Evolutionary conservation across 1,139 yeast species (phyloP), one percentile per base, ranked within the genome.

Genomic region (Blastobotrys buckinghamii): DNA sequence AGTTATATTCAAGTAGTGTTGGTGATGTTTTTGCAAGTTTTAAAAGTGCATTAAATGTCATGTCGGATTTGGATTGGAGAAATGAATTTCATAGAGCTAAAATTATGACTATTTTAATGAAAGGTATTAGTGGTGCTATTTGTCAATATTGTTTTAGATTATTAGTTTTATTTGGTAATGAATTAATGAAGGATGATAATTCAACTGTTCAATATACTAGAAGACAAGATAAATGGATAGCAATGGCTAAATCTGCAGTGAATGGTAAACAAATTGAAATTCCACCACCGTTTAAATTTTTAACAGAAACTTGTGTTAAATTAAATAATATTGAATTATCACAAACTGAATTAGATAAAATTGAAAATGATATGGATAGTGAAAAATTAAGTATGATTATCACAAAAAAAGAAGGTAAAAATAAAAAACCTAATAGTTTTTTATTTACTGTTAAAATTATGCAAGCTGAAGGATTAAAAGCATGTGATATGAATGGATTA

Each of bases 301-400:
- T 75, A 53, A 72, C 76, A 2, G 72, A 76, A 48, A 81, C 92
- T 0, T 87, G 95, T 65, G 78, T 85, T n/a, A 82, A 84, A 20
- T 70, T 88, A 48, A 86, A 86, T 63, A 81, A 88, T 58, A 62
- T 88, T 17, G 80, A 82, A 6, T 77, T 80, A 17, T 78, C 85
- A 69, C 74, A 79, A 65, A 64, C 70, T 1, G 78, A 79, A 54
- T 65, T 87, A 35, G 75, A 78, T 46, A 76, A 72, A 46, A 65
- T 88, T 40, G 96, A 86, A 59, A 77, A 74, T 2, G 64, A 73
- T 29, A 59, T 85, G 16, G 80, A 84, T 53, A 81, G 92, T 0
- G 90, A 84, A 52, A 59, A 66, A 41, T 71, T 84, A 19, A 80
- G 86, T 6, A 64, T 66, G 4, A 65, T 76, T 0, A 71, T 83